Evolutionary conservation across 1,284 basidiomycete genomes (phyloP).

Genomic region (Tranzscheliella williamsii): DNA sequence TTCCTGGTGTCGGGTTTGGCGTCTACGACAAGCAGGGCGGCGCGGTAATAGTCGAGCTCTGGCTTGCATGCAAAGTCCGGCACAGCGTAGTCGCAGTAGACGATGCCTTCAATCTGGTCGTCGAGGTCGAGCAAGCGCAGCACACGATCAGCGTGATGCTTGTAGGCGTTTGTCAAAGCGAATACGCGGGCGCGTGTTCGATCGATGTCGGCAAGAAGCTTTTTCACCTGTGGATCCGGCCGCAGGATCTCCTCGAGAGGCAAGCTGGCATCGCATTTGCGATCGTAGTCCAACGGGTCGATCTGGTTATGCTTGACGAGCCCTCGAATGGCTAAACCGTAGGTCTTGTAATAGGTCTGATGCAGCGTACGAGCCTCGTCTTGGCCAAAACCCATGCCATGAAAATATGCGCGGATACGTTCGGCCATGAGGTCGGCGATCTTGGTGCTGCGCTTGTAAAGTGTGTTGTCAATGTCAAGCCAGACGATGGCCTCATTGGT

Average conservation of each 20-base stretch:
- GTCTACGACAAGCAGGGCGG: conserved; percentile 40
- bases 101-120: conserved; percentile 76
- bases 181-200: conserved; percentile 70
- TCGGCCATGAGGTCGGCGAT: conserved; percentile 79
- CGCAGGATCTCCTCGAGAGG: conserved; percentile 79
- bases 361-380: conserved; percentile 76
- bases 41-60: conserved; percentile 63
- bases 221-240: conserved; percentile 69
- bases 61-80: conserved; percentile 80
- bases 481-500: conserved; percentile 66
- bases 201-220: conserved; percentile 77
- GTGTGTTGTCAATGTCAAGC: conserved; percentile 85
- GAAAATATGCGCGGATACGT: conserved; percentile 80
- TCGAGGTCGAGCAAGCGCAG: conserved; percentile 74
- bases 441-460: conserved; percentile 66
- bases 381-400: conserved; percentile 70
- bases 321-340: conserved; percentile 82
- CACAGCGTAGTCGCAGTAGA: conserved; percentile 76
- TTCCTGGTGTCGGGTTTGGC: conserved; percentile 11
- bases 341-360: conserved; percentile 72
- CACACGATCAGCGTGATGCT: conserved; percentile 78
- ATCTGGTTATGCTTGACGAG: conserved; percentile 77
- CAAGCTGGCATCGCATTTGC: conserved; percentile 78
- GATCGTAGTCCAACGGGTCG: conserved; percentile 84
- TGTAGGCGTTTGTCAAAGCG: conserved; percentile 58